Base-by-base conservation (phyloP, 352 stramenopile genomes). In the Globisporangium spiculum region DNA sequence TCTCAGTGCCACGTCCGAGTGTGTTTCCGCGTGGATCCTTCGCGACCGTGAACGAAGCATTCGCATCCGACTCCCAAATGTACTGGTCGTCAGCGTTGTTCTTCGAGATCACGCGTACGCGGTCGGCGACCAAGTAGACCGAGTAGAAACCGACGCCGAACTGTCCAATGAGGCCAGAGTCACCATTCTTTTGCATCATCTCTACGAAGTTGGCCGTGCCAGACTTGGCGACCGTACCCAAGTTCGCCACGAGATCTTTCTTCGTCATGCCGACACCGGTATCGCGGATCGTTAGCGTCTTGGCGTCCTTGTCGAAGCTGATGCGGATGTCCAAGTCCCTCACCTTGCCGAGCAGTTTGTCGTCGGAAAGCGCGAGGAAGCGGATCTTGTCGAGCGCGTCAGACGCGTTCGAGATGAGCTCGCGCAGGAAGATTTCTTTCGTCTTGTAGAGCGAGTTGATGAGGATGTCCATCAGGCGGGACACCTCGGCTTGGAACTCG, bases 121-220 rank as follows among this genome's bases (percentile, higher is more conserved):
- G 83, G 81, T 99, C 96, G 0, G 96, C 90, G 8, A 99, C 97
- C 20, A 99, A 77, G 82, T 99, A 99, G 30, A 99, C 92, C 12
- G 97, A 99, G 84, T 99, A 99, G 80, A 99, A 99, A 38, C 98
- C 98, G 32, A 99, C 98, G 64, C 98, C 98, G 75, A 99, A 99
- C 86, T 99, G 98, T 59, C 98, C 98, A 74, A 99, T 99, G 70
- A 99, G 89, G 62, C 70, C 94, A 65, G 98, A 86, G 71, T 99
- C 93, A 10, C 83, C 86, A 26, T 86, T 87, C 52, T 92, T 89
- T 60, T 96, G 88, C 74, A 99, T 88, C 30, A 91, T 88, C 74
- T 99, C 97, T 27, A 99, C 88, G 72, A 99, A 99, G 75, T 99
- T 99, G 46, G 96, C 98, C 4, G 98, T 99, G 66, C 98, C 98